Conservation (phyloP, 2,329 filamentous ascomycete genomes). For the Tolypocladium endophyticum region DNA sequence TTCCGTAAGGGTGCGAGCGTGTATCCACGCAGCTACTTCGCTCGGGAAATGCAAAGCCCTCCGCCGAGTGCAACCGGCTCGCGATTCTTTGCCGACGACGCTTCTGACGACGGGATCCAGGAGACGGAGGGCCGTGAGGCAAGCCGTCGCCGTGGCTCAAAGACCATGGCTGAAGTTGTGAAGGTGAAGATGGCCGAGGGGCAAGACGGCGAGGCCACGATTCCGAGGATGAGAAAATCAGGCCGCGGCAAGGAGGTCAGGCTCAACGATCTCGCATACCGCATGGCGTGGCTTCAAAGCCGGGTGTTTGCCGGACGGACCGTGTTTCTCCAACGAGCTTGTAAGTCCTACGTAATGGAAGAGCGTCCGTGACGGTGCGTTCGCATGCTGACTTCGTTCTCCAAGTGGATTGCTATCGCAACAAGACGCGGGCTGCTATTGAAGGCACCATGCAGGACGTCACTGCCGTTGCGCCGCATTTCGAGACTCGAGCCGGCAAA, state of each 20-base stretch:
- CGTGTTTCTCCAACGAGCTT: slow-evolving; percentile 79
- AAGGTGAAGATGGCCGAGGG: slow-evolving; percentile 58
- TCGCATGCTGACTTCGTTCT: slow-evolving; percentile 3
- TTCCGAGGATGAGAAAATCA: slow-evolving; percentile 61
- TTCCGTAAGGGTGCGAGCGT: slow-evolving; percentile 87
- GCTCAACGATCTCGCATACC: slow-evolving; percentile 84
- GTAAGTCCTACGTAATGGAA: slow-evolving; percentile 45
- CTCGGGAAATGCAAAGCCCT: slow-evolving; percentile 82
- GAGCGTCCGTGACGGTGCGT: background rate
- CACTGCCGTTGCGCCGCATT: slow-evolving; percentile 65
- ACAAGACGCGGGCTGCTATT: slow-evolving; percentile 79
- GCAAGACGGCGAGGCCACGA: slow-evolving; percentile 60
- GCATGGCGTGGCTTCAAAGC: slow-evolving; percentile 95
- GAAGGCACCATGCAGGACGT: slow-evolving; percentile 69
- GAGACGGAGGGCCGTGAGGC: slow-evolving; percentile 37
- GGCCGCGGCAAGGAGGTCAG: slow-evolving; percentile 75
- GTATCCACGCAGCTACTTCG: slow-evolving; percentile 84
- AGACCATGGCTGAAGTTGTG: slow-evolving; percentile 31
- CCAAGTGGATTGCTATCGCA: slow-evolving; percentile 84
- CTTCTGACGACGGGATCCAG: slow-evolving; percentile 43
- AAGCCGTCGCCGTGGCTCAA: slow-evolving; percentile 22
- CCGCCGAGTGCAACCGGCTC: slow-evolving; percentile 66
- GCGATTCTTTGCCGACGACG: slow-evolving; percentile 62
- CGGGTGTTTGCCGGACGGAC: slow-evolving; percentile 79
- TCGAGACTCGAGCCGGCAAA: slow-evolving; percentile 82